These are phyloP conservation scores for Komagataella ulmi DNA, from an alignment of 805 yeast species.

Conservation along the genomic window DNA sequence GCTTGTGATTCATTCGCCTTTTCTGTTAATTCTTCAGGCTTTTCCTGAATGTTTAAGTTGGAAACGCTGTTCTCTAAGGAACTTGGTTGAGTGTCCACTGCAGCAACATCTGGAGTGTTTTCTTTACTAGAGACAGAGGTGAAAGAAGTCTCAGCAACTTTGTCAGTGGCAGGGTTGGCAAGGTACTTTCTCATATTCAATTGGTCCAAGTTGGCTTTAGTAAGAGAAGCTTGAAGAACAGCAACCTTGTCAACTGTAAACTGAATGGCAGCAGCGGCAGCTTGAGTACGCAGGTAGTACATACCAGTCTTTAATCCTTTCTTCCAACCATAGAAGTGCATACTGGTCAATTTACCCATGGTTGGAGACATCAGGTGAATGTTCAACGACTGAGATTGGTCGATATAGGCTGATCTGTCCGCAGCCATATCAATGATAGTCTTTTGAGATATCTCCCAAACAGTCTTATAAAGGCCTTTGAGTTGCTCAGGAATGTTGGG, in stretches of 20 bases:
- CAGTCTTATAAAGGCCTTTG: slow-evolving; percentile 61
- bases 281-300: slow-evolving; percentile 97
- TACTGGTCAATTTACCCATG: slow-evolving; percentile 92
- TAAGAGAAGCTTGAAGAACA: slow-evolving; percentile 15
- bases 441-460: slow-evolving; percentile 92
- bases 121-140: slow-evolving; percentile 22
- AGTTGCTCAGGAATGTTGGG: slow-evolving; percentile 41
- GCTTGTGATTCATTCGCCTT: slow-evolving; percentile 12
- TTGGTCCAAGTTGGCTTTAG: slow-evolving; percentile 14
- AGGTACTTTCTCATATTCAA: slow-evolving; percentile 21
- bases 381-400: slow-evolving; percentile 90
- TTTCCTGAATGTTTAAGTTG: slow-evolving; percentile 24
- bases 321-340: slow-evolving; percentile 99
- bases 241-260: slow-evolving; percentile 60
- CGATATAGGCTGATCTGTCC: slow-evolving; percentile 69
- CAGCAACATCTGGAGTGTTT: slow-evolving; percentile 30
- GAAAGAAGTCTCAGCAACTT: slow-evolving; percentile 13
- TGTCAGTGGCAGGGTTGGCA: slow-evolving; percentile 11
- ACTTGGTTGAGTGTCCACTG: slow-evolving; percentile 19
- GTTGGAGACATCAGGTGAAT: slow-evolving; percentile 88
- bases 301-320: slow-evolving; percentile 98
- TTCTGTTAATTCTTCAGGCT: slow-evolving; percentile 8
- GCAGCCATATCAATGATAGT: slow-evolving; percentile 75
- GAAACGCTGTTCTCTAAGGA: slow-evolving; percentile 32
- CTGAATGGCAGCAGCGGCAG: slow-evolving; percentile 96